These are phyloP conservation scores for Ophiostoma himal-ulmi DNA, from an alignment of 2,329 filamentous ascomycete genomes.

Conservation along the genomic window DNA sequence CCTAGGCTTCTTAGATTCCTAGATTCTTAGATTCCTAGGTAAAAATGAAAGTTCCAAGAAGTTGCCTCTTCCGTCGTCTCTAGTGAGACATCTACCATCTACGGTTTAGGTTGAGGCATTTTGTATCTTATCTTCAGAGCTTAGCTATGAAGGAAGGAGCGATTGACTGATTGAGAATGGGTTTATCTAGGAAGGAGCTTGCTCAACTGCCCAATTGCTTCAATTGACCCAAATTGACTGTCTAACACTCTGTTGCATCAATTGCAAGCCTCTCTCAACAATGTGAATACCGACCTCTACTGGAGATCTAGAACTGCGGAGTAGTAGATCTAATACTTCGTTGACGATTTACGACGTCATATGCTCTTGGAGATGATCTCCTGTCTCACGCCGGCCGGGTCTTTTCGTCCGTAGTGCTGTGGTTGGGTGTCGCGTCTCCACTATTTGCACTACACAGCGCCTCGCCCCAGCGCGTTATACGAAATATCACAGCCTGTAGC, in stretches of 20 bases:
- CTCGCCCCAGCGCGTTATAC: not conserved
- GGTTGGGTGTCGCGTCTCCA: not conserved
- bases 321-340: not conserved
- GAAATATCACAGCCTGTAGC: not conserved
- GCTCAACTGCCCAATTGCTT: not conserved
- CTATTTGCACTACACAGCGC: not conserved
- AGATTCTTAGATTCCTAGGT: not conserved
- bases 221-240: not conserved
- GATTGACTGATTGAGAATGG: not conserved
- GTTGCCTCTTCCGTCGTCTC: not conserved
- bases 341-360: not conserved
- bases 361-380: not conserved
- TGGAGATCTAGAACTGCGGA: not conserved
- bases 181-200: not conserved
- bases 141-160: not conserved
- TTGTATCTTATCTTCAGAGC: not conserved
- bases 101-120: not conserved
- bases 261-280: not conserved
- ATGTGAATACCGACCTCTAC: not conserved
- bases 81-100: not conserved
- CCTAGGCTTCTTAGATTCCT: not conserved
- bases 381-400: not conserved
- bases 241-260: not conserved
- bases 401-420: not conserved
- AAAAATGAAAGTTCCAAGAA: not conserved